These are phyloP conservation scores for Phialocephala sp. DNA, from an alignment of 2,329 filamentous ascomycete genomes.

Conservation along the genomic window DNA sequence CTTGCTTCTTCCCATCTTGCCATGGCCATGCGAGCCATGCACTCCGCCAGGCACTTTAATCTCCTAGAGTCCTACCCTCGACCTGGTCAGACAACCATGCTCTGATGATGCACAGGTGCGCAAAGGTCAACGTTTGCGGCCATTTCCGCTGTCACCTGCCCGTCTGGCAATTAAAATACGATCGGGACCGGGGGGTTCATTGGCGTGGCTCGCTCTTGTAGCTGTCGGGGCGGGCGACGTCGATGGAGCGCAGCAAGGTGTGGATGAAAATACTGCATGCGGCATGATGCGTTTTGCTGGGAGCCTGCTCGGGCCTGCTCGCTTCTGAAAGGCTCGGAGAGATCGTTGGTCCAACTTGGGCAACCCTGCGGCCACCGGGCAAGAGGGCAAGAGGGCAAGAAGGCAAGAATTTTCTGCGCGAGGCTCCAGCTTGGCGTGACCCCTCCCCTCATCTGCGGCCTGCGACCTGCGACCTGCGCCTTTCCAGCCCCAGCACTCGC, in stretches of 20 bases:
- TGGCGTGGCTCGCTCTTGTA: conserved; percentile 14
- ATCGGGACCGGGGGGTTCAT: conserved; percentile 8
- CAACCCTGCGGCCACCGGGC: background rate
- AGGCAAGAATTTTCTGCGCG: conserved; percentile 3
- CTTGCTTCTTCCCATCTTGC: conserved; percentile 4
- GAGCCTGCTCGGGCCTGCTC: background rate
- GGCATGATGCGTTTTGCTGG: conserved; percentile 22
- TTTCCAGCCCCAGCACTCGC: background rate
- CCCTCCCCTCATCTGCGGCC: no score
- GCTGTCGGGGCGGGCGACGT: conserved; percentile 18
- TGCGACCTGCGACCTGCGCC: no score
- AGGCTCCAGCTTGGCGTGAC: conserved; percentile 16
- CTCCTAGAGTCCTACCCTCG: background rate
- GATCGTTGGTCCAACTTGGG: conserved; percentile 8
- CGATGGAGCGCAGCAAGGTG: conserved; percentile 14
- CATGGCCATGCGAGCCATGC: background rate
- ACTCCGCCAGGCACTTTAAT: background rate
- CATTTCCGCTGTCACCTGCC: conserved; percentile 31
- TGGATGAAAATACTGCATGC: conserved; percentile 27
- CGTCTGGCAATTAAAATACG: conserved; percentile 20
- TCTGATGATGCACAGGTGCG: conserved; percentile 17
- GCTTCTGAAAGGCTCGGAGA: no score
- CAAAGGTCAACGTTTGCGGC: conserved; percentile 17
- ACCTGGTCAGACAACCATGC: conserved; percentile 25
- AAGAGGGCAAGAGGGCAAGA: background rate